phyloP scores from a whole-genome alignment of 2,329 filamentous ascomycete species.

The Byssochlamys sp. region DNA sequence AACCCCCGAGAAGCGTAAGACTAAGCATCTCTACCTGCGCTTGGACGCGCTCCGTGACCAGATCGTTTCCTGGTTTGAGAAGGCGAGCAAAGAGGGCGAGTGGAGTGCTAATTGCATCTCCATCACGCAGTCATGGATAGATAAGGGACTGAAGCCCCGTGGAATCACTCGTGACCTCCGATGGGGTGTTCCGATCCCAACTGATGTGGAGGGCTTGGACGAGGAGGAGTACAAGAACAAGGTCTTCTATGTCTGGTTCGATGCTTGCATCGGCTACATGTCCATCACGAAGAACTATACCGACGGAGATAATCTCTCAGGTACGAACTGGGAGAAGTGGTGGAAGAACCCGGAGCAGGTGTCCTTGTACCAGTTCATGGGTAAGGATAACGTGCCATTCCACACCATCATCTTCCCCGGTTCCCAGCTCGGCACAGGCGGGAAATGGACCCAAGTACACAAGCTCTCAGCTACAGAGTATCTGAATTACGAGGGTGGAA shows the following conservation, averaged over 20 bases:
- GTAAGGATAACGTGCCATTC: constrained; percentile 81
- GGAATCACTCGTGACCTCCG: constrained; percentile 87
- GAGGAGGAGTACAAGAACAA: constrained; percentile 58
- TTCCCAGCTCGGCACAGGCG: constrained; percentile 70
- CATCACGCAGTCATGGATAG: constrained; percentile 40
- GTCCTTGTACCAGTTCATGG: constrained; percentile 87
- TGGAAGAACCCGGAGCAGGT: constrained; percentile 86
- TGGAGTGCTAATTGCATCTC: constrained; percentile 37
- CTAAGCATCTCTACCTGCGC: constrained; percentile 83
- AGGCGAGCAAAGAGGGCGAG: constrained; percentile 59
- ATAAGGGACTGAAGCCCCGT: constrained; percentile 73
- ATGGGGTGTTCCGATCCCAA: constrained; percentile 63
- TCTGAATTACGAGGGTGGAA: constrained; percentile 77
- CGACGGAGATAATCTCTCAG: constrained; percentile 25
- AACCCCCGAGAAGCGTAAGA: constrained; percentile 67
- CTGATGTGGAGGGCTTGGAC: constrained; percentile 5
- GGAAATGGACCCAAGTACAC: constrained; percentile 83
- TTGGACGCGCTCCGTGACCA: constrained; percentile 72
- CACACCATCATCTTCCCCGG: constrained; percentile 88
- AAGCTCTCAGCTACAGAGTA: constrained; percentile 85
- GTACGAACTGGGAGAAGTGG: constrained; percentile 74
- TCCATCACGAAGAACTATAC: constrained; percentile 90
- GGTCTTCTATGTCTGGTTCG: constrained; percentile 90
- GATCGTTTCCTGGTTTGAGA: constrained; percentile 67
- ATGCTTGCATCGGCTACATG: constrained; percentile 88